Conservation (phyloP, 2,329 filamentous ascomycete species). For the Calonectria naviculata region DNA sequence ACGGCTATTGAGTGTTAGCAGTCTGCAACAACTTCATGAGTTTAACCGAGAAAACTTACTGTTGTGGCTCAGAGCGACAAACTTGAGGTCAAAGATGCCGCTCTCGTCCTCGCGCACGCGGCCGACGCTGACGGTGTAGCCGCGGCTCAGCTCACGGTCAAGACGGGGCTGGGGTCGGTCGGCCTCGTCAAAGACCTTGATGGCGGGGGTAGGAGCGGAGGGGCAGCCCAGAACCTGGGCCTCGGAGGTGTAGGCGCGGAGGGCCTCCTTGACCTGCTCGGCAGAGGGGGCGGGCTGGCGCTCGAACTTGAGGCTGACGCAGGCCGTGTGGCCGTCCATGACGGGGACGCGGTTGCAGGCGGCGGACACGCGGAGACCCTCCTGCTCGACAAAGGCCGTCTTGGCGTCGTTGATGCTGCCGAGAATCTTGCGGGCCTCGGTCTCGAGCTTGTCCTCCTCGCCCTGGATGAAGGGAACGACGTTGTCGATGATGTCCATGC, state of each 20-base stretch:
- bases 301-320: constrained; percentile 86
- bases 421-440: constrained; percentile 94
- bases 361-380: constrained; percentile 80
- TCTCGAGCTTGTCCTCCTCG: constrained; percentile 96
- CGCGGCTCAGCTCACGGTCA: constrained; percentile 85
- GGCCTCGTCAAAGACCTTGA: constrained; percentile 88
- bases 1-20: constrained; percentile 69
- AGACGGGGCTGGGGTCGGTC: constrained; percentile 93
- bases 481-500: constrained; percentile 97
- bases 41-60: constrained; percentile 61
- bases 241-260: constrained; percentile 85
- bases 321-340: constrained; percentile 94
- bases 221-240: constrained; percentile 87
- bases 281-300: constrained; percentile 78
- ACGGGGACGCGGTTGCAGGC: constrained; percentile 96
- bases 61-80: constrained; percentile 90
- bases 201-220: constrained; percentile 83
- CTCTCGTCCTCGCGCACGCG: constrained; percentile 87
- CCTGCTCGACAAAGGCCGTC: constrained; percentile 82
- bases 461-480: constrained; percentile 93
- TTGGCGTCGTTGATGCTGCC: constrained; percentile 77
- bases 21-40: too few species aligned
- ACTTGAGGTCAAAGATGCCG: constrained; percentile 94
- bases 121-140: constrained; percentile 93
- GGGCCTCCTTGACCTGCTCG: constrained; percentile 80